Conservation (phyloP, 31 red algal species). For the Endocladia muricata region DNA sequence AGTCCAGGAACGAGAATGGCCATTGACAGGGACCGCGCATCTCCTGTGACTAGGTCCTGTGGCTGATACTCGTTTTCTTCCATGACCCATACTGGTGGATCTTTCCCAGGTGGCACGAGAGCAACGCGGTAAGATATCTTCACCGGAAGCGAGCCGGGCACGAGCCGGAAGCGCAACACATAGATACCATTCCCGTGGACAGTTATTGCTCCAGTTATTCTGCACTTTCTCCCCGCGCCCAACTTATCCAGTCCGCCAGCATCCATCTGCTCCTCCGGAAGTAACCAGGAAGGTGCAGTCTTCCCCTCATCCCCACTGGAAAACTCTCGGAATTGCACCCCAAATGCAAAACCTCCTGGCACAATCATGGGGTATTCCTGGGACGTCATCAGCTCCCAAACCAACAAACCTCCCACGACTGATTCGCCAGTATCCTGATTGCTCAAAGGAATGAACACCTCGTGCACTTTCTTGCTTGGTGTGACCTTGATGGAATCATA, state of each 20-base stretch:
- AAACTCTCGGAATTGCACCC: constrained; percentile 25
- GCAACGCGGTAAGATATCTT: constrained; percentile 55
- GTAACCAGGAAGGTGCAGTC: constrained; percentile 2
- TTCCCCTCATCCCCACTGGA: background rate
- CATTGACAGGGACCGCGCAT: constrained; percentile 41
- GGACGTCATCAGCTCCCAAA: constrained; percentile 58
- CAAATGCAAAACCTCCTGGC: constrained; percentile 47
- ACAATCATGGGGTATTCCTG: constrained; percentile 59
- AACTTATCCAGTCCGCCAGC: constrained; percentile 43
- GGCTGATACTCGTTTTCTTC: constrained; percentile 50
- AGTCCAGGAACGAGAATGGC: constrained; percentile 59
- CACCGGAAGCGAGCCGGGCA: constrained; percentile 52
- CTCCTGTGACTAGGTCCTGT: constrained; percentile 18
- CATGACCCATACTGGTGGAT: constrained; percentile 60
- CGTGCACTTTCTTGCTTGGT: constrained; percentile 27
- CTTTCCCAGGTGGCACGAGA: constrained; percentile 43
- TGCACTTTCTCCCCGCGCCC: constrained; percentile 23
- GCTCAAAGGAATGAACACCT: constrained; percentile 24
- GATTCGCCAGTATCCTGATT: constrained; percentile 4
- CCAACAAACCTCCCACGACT: constrained; percentile 40
- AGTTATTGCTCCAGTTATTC: constrained; percentile 59
- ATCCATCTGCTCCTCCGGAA: constrained; percentile 60
- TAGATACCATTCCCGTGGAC: constrained; percentile 38
- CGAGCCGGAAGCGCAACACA: constrained; percentile 47
- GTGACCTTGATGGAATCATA: constrained; percentile 34